Base-by-base conservation (phyloP, 805 yeast species). In the Pichia kluyveri region DNA sequence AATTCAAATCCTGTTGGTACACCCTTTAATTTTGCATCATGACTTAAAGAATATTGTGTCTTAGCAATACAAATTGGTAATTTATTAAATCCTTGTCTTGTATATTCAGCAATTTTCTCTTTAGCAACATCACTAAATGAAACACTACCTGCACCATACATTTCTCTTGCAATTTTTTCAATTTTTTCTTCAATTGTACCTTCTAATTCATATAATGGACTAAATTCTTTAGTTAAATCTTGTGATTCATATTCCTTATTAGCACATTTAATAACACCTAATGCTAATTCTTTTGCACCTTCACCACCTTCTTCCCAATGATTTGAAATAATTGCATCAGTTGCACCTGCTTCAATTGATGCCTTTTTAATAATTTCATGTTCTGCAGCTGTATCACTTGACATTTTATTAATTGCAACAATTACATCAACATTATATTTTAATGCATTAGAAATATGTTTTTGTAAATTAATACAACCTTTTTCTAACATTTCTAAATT, bases 291-390 rank as follows among this genome's bases (percentile, higher is more conserved):
- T 48, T 86, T 64, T 27, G 98, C 95, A 49, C 98, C 98, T 51
- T 70, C 69, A 55, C 98, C 98, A 70, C 98, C 98, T 68, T 86
- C 77, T 57, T 86, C 96, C 96, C 96, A 91, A 69, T 91, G 98
- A 69, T 83, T 85, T 8, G 96, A 80, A 17, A 86, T 82, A 55
- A 89, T 87, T 12, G 97, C 97, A 62, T 82, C 95, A 53, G 75
- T 74, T 10, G 98, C 98, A 57, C 98, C 98, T n/a, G 96, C 96
- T 60, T 77, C 77, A 43, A 83, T 58, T 9, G 98, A 85, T 55
- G 86, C 90, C 60, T 80, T 76, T 60, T 80, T 85, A 56, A 91
- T 87, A 38, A 83, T 78, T 46, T 77, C 84, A 56, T 86, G 80
- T 70, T 91, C 98, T 40, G 79, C 83, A 23, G 69, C 80, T 41